Conservation (phyloP, 2,329 filamentous ascomycete genomes). For the Sarocladiaceae sp. region DNA sequence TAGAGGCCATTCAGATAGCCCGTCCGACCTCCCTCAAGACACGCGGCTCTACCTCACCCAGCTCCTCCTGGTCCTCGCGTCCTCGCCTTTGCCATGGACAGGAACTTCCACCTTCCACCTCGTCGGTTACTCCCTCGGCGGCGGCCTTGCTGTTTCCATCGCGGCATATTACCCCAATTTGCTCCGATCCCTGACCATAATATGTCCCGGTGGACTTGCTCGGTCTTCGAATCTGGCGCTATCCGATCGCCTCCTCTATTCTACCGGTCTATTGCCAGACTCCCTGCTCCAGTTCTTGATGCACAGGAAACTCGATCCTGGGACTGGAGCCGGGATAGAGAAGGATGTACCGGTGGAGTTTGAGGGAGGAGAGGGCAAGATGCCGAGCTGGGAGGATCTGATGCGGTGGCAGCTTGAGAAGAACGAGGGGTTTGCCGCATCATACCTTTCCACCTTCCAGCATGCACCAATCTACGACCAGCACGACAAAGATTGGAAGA, state of each 20-base stretch:
- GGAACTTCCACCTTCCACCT: constrained; percentile 56
- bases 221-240: constrained; percentile 54
- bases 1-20: constrained; percentile 69
- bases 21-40: constrained; percentile 53
- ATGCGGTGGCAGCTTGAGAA: constrained; percentile 63
- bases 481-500: constrained; percentile 49
- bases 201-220: constrained; percentile 65
- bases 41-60: constrained; percentile 58
- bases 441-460: constrained; percentile 66
- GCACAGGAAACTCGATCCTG: constrained; percentile 39
- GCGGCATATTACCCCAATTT: constrained; percentile 60
- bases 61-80: constrained; percentile 59
- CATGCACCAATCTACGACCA: constrained; percentile 63
- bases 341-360: constrained; percentile 32
- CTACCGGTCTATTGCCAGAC: constrained; percentile 52
- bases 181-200: constrained; percentile 55
- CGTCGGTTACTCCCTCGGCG: constrained; percentile 75
- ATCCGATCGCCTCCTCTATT: constrained; percentile 58
- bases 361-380: constrained; percentile 26
- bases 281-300: constrained; percentile 49
- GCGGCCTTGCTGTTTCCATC: constrained; percentile 65
- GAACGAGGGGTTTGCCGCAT: constrained; percentile 61
- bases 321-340: constrained; percentile 26
- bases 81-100: constrained; percentile 53
- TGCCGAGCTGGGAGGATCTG: constrained; percentile 42